Base-by-base conservation (phyloP, 257 asterid species). In the Nicotiana sylvestris region DNA sequence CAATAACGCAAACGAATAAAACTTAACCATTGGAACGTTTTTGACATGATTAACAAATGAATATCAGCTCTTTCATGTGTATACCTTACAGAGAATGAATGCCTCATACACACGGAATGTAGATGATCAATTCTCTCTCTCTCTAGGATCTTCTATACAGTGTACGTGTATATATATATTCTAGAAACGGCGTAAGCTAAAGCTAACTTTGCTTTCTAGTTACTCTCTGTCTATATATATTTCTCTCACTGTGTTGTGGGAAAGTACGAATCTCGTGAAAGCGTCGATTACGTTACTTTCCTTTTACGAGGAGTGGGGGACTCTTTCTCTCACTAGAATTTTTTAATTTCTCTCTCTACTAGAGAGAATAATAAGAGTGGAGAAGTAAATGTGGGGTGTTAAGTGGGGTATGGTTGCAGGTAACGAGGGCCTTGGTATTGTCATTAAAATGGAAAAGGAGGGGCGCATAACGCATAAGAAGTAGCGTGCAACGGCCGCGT, bases 211-310 rank as follows among this genome's bases (percentile, higher is more conserved):
- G 88, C 91, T 86, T 86, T 83, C 88, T 53, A 88, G 83, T 86
- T 85, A 89, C 88, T 83, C 88, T 79, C 85, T 77, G 76, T 67
- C 88, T 84, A 87, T 85, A 84, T 6, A 66, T 16, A 72, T 72
- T 21, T 39, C 33, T 72, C 4, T 39, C 9, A 21, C 3, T 12
- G 25, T 46, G 18, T 72, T n/a, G 29, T 25, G 77, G 35, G 35
- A 81, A 87, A 89, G 86, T 86, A 66, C 87, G 84, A 82, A 83
- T 86, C 90, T 83, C 92, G 94, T 89, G 94, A 89, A 82, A 89
- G 83, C 86, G 76, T 87, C 89, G 85, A 86, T 82, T 82, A 78
- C 86, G 82, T 76, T 66, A 85, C 89, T 88, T 83, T 85, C 82
- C 77, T 37, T 66, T 61, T 76, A 81, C 85, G 84, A 81, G 66